Evolutionary conservation across 2,329 filamentous ascomycete species (phyloP).

Genomic region (Cordyceps pruinosa): DNA sequence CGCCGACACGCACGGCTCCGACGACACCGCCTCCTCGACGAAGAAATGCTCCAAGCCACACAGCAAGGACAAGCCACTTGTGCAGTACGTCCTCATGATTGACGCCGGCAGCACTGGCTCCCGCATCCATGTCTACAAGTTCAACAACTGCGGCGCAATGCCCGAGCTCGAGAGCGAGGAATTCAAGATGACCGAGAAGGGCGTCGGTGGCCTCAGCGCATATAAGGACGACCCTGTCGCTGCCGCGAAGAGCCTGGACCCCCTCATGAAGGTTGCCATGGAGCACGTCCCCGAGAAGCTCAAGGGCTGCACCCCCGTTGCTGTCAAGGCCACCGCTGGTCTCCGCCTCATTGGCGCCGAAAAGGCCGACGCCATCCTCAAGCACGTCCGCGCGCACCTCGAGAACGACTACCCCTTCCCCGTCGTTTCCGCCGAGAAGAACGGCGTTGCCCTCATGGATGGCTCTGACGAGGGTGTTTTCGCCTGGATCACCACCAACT

Average conservation of each 20-base stretch:
- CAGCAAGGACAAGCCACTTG: slow-evolving; percentile 83
- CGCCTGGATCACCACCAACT: slow-evolving; percentile 98
- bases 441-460: slow-evolving; percentile 94
- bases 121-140: slow-evolving; percentile 93
- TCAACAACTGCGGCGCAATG: slow-evolving; percentile 69
- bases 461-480: slow-evolving; percentile 96
- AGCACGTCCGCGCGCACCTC: slow-evolving; percentile 74
- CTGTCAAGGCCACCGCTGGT: slow-evolving; percentile 97
- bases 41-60: slow-evolving; percentile 74
- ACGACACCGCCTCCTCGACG: slow-evolving; percentile 51
- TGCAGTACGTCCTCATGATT: slow-evolving; percentile 98
- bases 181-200: slow-evolving; percentile 90
- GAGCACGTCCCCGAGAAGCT: slow-evolving; percentile 78
- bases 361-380: slow-evolving; percentile 74
- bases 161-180: slow-evolving; percentile 84
- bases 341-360: slow-evolving; percentile 79
- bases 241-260: slow-evolving; percentile 83
- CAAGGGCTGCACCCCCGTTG: slow-evolving; percentile 85
- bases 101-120: slow-evolving; percentile 97
- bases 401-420: slow-evolving; percentile 93
- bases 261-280: slow-evolving; percentile 80
- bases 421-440: slow-evolving; percentile 75
- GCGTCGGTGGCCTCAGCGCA: slow-evolving; percentile 75
- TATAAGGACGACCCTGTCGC: slow-evolving; percentile 80
- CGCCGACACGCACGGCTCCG: slow-evolving; percentile 47